Percentiles rank a stretch among this genome's conserved stretches.
Evolutionary conservation across 495 filamentous ascomycete genomes (phyloP).

Genomic region (Lophiotrema nucula): DNA sequence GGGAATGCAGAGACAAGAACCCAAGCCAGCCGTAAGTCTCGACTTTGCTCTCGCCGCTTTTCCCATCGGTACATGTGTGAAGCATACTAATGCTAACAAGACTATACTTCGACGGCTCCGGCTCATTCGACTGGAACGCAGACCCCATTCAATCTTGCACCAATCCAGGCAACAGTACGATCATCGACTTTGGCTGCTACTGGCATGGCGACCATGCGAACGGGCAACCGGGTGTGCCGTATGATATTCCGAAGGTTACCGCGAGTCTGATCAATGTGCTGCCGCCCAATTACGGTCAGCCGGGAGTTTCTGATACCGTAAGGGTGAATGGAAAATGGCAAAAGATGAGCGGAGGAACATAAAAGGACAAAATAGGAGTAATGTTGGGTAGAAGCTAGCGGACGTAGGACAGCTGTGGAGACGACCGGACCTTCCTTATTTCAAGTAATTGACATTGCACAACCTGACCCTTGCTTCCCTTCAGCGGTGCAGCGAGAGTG

Average conservation of each 20-base stretch:
- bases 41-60: background rate
- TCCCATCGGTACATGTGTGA: background rate
- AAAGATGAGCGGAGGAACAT: too few species aligned
- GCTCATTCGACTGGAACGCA: constrained; percentile 8
- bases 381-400: too few species aligned
- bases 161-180: background rate
- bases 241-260: constrained; percentile 10
- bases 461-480: too few species aligned
- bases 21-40: background rate
- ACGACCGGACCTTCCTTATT: too few species aligned
- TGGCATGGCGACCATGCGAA: too few species aligned
- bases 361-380: too few species aligned
- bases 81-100: background rate
- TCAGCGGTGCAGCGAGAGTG: too few species aligned
- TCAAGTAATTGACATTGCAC: too few species aligned
- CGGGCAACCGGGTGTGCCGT: constrained; percentile 6
- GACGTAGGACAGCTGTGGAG: too few species aligned
- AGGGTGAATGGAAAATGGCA: too few species aligned
- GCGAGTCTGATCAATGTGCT: background rate
- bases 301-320: too few species aligned
- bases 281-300: background rate
- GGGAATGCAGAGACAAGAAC: constrained; percentile 16
- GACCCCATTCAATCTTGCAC: background rate
- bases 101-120: constrained; percentile 10
- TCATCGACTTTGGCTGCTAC: too few species aligned